phyloP scores from a whole-genome alignment of 192 early-diverging fungal species.

The Chytriomyces hyalinus region DNA sequence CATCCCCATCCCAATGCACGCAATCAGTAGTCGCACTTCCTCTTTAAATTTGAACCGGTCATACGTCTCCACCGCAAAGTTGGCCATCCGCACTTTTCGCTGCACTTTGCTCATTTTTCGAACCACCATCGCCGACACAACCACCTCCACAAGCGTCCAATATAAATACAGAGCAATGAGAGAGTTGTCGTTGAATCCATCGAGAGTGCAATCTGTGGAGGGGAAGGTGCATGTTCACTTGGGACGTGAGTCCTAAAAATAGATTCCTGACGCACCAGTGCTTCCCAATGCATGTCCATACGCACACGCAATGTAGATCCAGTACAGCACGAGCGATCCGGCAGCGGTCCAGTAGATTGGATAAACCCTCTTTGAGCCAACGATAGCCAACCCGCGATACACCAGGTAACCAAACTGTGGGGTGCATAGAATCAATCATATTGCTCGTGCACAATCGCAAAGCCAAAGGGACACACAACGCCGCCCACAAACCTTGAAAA shows the following conservation, averaged over 20 bases:
- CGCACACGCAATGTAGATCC: neutral
- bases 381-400: constrained; percentile 20
- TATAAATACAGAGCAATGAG: constrained; percentile 20
- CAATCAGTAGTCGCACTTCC: constrained; percentile 25
- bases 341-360: constrained; percentile 14
- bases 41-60: constrained; percentile 18
- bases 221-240: neutral
- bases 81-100: neutral
- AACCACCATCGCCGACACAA: constrained; percentile 10
- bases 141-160: constrained; percentile 21
- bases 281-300: constrained; percentile 1
- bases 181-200: constrained; percentile 1
- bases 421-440: neutral
- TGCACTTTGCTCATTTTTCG: constrained; percentile 13
- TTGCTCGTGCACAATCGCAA: neutral
- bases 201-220: neutral
- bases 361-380: constrained; percentile 15
- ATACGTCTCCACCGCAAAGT: constrained; percentile 33
- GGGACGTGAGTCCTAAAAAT: neutral
- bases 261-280: neutral
- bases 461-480: too few relatives aligned
- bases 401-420: constrained; percentile 16
- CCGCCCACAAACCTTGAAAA: constrained; percentile 3
- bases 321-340: neutral
- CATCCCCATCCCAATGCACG: constrained; percentile 21